These are phyloP conservation scores for Phytopythium helicoides DNA, from an alignment of 352 stramenopile genomes.

Conservation along the genomic window DNA sequence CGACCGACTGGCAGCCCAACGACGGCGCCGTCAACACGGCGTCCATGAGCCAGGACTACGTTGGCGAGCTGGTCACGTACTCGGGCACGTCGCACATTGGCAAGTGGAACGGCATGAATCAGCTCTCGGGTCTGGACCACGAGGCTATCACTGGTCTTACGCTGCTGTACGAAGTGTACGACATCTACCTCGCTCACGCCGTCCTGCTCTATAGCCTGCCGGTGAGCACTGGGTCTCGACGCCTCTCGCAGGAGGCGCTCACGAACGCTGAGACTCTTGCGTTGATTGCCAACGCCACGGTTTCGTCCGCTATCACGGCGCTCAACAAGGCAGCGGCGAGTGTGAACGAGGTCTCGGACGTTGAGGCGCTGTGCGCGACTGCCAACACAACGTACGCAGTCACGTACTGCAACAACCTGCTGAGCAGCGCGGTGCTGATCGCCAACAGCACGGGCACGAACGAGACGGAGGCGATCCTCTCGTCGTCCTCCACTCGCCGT, in stretches of 20 bases:
- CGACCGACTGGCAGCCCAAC: slow-evolving; percentile 42
- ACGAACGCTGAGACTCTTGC: background rate
- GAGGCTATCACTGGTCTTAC: slow-evolving; percentile 23
- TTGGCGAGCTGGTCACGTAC: slow-evolving; percentile 8
- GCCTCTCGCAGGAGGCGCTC: background rate
- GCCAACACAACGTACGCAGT: slow-evolving; percentile 29
- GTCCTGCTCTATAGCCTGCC: slow-evolving; percentile 12
- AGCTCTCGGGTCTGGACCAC: slow-evolving; percentile 22
- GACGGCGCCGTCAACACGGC: slow-evolving; percentile 35
- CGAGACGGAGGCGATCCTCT: slow-evolving; percentile 2
- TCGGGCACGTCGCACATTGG: slow-evolving; percentile 9
- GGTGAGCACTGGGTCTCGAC: slow-evolving; percentile 12
- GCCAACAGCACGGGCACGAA: slow-evolving; percentile 5
- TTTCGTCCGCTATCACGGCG: slow-evolving; percentile 24
- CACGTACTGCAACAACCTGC: slow-evolving; percentile 28
- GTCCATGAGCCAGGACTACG: slow-evolving; percentile 13
- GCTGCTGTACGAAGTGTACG: slow-evolving; percentile 17
- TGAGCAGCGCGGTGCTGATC: slow-evolving; percentile 3
- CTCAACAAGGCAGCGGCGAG: slow-evolving; percentile 32
- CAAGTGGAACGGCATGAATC: slow-evolving; percentile 22
- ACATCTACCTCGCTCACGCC: slow-evolving; percentile 14
- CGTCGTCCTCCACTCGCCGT: slow-evolving; percentile 3
- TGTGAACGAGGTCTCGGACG: slow-evolving; percentile 30
- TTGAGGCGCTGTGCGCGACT: slow-evolving; percentile 22
- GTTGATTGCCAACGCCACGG: slow-evolving; percentile 13